phyloP scores from a whole-genome alignment of 768 basidiomycete species.

The Trametes villosa region DNA sequence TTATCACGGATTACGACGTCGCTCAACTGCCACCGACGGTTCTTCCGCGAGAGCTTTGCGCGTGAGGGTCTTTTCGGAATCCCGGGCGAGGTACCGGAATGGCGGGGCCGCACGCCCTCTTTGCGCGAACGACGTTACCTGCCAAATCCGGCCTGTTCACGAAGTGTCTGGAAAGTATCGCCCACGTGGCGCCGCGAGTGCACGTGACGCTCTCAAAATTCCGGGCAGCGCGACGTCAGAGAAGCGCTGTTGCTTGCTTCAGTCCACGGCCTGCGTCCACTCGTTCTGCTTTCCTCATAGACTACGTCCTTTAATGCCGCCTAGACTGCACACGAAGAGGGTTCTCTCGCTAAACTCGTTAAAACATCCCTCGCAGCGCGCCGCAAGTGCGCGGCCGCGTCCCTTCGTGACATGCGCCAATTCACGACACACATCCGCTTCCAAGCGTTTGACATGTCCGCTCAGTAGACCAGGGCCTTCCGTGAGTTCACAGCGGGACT shows the following conservation, averaged over 20 bases:
- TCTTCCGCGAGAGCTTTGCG: constrained; percentile 11
- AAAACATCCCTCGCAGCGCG: constrained; percentile 4
- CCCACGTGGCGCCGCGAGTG: constrained; percentile 3
- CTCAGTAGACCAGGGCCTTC: constrained; percentile 10
- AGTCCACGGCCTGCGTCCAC: neutral
- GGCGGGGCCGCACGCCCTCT: neutral
- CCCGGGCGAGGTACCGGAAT: neutral
- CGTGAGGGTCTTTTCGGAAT: neutral
- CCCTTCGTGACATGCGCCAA: constrained; percentile 14
- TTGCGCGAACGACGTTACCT: constrained; percentile 7
- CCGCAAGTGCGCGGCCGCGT: constrained; percentile 7
- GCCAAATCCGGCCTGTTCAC: constrained; percentile 15
- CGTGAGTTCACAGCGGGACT: constrained; percentile 1
- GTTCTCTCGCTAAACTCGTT: constrained; percentile 26
- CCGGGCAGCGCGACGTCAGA: constrained; percentile 21
- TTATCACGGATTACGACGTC: neutral
- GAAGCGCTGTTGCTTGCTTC: neutral
- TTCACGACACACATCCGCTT: neutral
- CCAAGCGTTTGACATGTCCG: constrained; percentile 4
- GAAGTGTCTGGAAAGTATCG: constrained; percentile 19
- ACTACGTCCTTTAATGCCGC: constrained; percentile 26
- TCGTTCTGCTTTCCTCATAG: constrained; percentile 13
- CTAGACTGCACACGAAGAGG: constrained; percentile 44
- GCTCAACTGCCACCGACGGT: neutral
- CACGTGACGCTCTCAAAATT: constrained; percentile 22